phyloP scores from a whole-genome alignment of 176 grass and related monocot genomes.

The Eleusine indica region DNA sequence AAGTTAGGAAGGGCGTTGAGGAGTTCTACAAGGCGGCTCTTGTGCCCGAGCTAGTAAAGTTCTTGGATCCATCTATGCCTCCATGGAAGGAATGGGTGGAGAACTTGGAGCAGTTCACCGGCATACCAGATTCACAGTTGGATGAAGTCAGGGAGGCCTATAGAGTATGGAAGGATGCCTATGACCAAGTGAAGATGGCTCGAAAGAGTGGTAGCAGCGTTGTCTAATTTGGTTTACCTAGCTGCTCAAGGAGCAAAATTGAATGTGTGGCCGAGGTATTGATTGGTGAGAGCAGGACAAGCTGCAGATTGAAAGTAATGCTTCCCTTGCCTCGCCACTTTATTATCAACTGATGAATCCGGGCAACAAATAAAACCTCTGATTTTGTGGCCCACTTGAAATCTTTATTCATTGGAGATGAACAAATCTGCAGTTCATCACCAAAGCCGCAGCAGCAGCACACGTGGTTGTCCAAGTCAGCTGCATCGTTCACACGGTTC shows the following conservation, averaged over 20 bases:
- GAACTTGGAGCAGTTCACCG: slow-evolving; percentile 62
- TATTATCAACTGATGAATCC: background rate
- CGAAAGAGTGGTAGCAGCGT: slow-evolving; percentile 8
- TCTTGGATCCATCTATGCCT: slow-evolving; percentile 56
- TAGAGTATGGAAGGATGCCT: slow-evolving; percentile 70
- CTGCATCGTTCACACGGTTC: background rate
- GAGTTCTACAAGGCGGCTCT: slow-evolving; percentile 70
- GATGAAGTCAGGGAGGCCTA: slow-evolving; percentile 76
- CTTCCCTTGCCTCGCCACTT: background rate
- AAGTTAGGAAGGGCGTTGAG: slow-evolving; percentile 48
- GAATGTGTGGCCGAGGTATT: no score
- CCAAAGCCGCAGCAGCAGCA: background rate
- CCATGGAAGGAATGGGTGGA: slow-evolving; percentile 94
- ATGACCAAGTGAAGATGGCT: slow-evolving; percentile 43
- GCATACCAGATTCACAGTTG: slow-evolving; percentile 68
- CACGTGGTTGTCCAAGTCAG: background rate
- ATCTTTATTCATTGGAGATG: background rate
- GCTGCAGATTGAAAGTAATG: slow-evolving; percentile 3
- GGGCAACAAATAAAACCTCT: background rate
- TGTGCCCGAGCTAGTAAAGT: slow-evolving; percentile 70
- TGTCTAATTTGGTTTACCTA: slow-evolving; percentile 8
- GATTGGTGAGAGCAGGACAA: background rate
- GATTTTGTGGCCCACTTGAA: background rate
- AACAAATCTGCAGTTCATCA: background rate
- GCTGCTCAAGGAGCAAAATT: background rate